Evolutionary conservation across 2,329 filamentous ascomycete genomes (phyloP).

Genomic region (Biscogniauxia sp.): DNA sequence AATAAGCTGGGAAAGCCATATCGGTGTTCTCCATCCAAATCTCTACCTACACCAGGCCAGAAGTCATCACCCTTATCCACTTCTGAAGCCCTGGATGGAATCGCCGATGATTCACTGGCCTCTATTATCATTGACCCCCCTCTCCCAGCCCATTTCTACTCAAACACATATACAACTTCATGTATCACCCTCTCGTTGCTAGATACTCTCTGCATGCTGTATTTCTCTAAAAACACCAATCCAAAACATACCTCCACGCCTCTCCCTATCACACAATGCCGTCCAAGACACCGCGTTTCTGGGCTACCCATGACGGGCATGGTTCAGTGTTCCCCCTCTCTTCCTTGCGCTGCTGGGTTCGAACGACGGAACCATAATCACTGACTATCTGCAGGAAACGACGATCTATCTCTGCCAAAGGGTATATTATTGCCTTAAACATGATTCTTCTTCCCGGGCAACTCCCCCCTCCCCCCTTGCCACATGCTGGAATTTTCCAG

Average conservation of each 20-base stretch:
- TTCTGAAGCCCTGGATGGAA: neutral
- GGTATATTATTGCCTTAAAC: conserved; percentile 41
- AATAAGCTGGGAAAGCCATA: neutral
- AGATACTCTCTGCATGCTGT: neutral
- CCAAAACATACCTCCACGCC: conserved; percentile 1
- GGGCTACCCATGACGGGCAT: conserved; percentile 3
- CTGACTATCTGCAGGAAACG: conserved; percentile 49
- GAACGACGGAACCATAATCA: conserved; percentile 1
- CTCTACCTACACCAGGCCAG: neutral
- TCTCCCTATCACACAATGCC: conserved; percentile 8
- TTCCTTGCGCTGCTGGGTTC: neutral
- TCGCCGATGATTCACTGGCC: neutral
- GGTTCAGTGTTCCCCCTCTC: conserved; percentile 5
- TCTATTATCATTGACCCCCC: neutral
- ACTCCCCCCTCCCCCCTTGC: neutral
- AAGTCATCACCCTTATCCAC: neutral
- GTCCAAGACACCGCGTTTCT: conserved; percentile 8
- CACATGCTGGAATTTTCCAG: neutral
- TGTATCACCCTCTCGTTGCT: neutral
- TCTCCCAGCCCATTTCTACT: neutral
- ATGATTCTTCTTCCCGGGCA: neutral
- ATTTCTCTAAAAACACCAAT: neutral
- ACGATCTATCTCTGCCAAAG: conserved; percentile 64
- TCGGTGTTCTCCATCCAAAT: neutral
- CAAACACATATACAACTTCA: neutral